phyloP scores from a whole-genome alignment of 805 yeast genomes.

The Kluyveromyces aestuarii region DNA sequence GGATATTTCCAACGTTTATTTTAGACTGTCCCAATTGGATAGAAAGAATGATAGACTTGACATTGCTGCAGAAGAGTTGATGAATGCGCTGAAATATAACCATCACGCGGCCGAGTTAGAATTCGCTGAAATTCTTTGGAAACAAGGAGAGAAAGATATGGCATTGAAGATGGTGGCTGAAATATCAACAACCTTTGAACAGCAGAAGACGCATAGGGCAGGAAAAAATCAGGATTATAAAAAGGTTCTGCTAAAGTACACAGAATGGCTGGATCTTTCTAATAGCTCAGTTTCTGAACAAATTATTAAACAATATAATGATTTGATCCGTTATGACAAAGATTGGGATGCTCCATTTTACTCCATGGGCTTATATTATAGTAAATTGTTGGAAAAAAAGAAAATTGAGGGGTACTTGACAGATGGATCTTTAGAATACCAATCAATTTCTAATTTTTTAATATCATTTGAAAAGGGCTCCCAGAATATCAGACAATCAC shows the following conservation, averaged over 20 bases:
- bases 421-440: slow-evolving; percentile 22
- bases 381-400: slow-evolving; percentile 65
- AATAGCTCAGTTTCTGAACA: slow-evolving; percentile 72
- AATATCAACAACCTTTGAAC: slow-evolving; percentile 16
- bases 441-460: slow-evolving; percentile 24
- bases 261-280: slow-evolving; percentile 82
- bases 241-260: slow-evolving; percentile 59
- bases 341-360: slow-evolving; percentile 76
- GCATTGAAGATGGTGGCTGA: slow-evolving; percentile 58
- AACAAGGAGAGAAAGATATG: slow-evolving; percentile 76
- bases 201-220: slow-evolving; percentile 3
- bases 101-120: slow-evolving; percentile 52
- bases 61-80: slow-evolving; percentile 60
- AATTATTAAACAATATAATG: slow-evolving; percentile 58
- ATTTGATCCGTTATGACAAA: slow-evolving; percentile 45
- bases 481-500: slow-evolving; percentile 64
- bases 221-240: slow-evolving; percentile 24
- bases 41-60: slow-evolving; percentile 62
- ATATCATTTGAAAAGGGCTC: slow-evolving; percentile 33
- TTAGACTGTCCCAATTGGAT: slow-evolving; percentile 54
- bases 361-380: slow-evolving; percentile 69
- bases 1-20: slow-evolving; percentile 42
- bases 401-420: slow-evolving; percentile 30
- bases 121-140: slow-evolving; percentile 79
- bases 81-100: slow-evolving; percentile 32